Percentiles rank a stretch among this genome's conserved stretches.
Conservation (phyloP, 805 yeast genomes). For the Starmera amethionina region DNA sequence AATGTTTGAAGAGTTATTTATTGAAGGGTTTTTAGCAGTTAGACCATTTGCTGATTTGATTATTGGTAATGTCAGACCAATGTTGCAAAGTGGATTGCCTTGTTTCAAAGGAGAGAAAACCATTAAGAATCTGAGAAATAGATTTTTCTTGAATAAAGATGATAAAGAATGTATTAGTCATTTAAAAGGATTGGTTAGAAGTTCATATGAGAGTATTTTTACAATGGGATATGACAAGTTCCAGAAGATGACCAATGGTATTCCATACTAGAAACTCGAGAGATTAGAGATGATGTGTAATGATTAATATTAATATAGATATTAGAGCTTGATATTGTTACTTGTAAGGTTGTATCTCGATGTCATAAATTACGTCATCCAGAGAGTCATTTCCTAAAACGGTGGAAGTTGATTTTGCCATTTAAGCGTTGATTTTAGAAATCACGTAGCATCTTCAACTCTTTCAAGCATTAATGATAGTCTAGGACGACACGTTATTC, state of each 20-base stretch:
- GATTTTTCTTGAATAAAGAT: constrained; percentile 74
- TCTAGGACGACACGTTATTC: no score
- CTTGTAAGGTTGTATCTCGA: no score
- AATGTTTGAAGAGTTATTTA: constrained; percentile 93
- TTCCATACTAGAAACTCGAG: constrained; percentile 54
- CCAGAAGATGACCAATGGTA: constrained; percentile 93
- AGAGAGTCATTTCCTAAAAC: no score
- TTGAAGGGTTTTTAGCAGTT: constrained; percentile 82
- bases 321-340: constrained; percentile 16
- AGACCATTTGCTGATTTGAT: constrained; percentile 84
- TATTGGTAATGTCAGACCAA: constrained; percentile 77
- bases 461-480: no score
- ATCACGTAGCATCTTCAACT: no score
- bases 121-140: constrained; percentile 59
- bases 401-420: no score
- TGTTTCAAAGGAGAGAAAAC: constrained; percentile 84
- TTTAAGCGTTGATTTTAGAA: no score
- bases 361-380: no score
- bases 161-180: constrained; percentile 79
- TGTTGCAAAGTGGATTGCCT: constrained; percentile 93
- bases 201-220: constrained; percentile 77
- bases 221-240: constrained; percentile 97
- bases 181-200: constrained; percentile 67
- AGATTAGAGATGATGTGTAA: neutral
- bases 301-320: constrained; percentile 1